Percentiles rank a stretch among this genome's conserved stretches.
Conservation (phyloP, 148 eudicot genomes). For the Rhododendron ferrugineum region DNA sequence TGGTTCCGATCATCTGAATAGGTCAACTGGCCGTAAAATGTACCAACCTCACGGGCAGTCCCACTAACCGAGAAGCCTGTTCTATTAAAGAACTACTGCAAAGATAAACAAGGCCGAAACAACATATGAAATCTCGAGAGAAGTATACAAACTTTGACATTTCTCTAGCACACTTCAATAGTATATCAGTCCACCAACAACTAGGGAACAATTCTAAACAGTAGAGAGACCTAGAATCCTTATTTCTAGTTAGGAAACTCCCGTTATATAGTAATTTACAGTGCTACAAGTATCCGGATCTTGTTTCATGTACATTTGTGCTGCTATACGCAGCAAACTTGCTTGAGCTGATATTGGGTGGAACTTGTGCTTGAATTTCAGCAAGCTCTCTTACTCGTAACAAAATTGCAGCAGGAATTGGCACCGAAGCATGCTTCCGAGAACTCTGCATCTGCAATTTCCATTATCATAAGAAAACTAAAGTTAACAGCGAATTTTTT, state of each 20-base stretch:
- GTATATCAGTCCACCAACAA: not conserved
- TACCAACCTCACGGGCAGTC: not conserved
- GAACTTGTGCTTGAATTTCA: constrained; percentile 61
- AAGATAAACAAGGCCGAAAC: not conserved
- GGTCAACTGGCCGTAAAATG: not conserved
- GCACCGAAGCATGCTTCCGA: constrained; percentile 53
- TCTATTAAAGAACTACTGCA: not conserved
- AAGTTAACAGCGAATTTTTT: not conserved
- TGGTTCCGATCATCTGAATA: not conserved
- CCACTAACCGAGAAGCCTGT: not conserved
- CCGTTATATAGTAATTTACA: constrained; percentile 6
- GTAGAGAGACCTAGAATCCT: not conserved
- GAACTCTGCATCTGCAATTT: constrained; percentile 36
- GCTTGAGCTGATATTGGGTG: constrained; percentile 36
- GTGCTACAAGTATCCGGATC: constrained; percentile 36
- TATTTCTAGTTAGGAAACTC: not conserved
- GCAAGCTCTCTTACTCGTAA: constrained; percentile 87
- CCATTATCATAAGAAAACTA: not conserved
- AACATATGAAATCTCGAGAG: not conserved
- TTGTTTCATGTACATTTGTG: constrained; percentile 41
- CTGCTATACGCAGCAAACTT: constrained; percentile 27
- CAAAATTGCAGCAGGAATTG: constrained; percentile 70
- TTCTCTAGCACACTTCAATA: not conserved
- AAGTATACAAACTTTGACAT: not conserved
- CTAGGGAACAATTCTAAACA: not conserved